Conservation (phyloP, 306 rosid genomes). For the Oemleria cerasiformis region DNA sequence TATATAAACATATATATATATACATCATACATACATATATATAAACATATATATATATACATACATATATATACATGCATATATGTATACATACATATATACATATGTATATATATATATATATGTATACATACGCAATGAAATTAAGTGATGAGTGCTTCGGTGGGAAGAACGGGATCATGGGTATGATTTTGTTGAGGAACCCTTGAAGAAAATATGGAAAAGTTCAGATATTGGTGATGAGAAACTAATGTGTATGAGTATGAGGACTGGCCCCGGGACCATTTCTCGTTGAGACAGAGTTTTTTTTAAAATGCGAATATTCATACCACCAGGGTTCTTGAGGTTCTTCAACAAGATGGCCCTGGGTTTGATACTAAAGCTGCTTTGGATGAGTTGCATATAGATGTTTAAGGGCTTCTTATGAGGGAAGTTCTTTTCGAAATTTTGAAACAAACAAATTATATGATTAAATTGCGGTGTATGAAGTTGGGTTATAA, state of each 20-base stretch:
- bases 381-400: conserved; percentile 58
- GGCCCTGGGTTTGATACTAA: conserved; percentile 76
- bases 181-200: conserved; percentile 46
- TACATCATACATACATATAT: no score
- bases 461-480: conserved; percentile 50
- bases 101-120: no score
- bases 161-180: conserved; percentile 25
- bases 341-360: conserved; percentile 66
- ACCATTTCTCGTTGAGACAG: conserved; percentile 37
- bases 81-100: no score
- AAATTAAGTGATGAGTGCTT: conserved; percentile 38
- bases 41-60: no score
- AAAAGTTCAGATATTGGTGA: conserved; percentile 41
- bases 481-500: conserved; percentile 74
- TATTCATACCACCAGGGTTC: conserved; percentile 49
- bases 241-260: conserved; percentile 26
- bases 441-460: conserved; percentile 53
- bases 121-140: no score
- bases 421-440: conserved; percentile 78
- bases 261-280: conserved; percentile 24
- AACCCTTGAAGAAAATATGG: conserved; percentile 48
- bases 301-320: conserved; percentile 41
- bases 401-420: conserved; percentile 56
- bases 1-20: no score
- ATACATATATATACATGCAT: no score